phyloP scores from a whole-genome alignment of 2,329 filamentous ascomycete species.

The Alternaria atra region DNA sequence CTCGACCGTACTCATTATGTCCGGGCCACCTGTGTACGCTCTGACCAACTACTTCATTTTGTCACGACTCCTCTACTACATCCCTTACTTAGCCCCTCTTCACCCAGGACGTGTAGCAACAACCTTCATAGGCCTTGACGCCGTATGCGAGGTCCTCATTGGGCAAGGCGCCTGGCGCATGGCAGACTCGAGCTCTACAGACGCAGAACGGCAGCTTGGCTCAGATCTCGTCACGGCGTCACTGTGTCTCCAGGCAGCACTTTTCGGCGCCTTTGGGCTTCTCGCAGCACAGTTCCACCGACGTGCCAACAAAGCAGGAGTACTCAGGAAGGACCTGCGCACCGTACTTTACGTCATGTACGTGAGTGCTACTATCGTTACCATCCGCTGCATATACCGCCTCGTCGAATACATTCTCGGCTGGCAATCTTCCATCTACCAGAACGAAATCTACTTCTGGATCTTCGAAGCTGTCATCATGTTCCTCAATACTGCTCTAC shows the following conservation, averaged over 20 bases:
- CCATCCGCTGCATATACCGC: slow-evolving; percentile 62
- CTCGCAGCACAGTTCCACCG: slow-evolving; percentile 59
- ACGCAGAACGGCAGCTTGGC: slow-evolving; percentile 53
- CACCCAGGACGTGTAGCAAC: slow-evolving; percentile 68
- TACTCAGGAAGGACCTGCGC: slow-evolving; percentile 57
- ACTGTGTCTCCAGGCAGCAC: slow-evolving; percentile 60
- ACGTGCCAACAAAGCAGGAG: slow-evolving; percentile 50
- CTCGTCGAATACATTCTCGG: slow-evolving; percentile 60
- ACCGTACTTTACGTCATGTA: slow-evolving; percentile 59
- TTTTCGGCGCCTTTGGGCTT: slow-evolving; percentile 60
- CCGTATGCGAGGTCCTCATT: slow-evolving; percentile 61
- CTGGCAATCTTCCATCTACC: slow-evolving; percentile 48
- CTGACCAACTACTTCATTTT: slow-evolving; percentile 70
- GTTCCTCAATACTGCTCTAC: slow-evolving; percentile 60
- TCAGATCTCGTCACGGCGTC: slow-evolving; percentile 59
- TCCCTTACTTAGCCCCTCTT: slow-evolving; percentile 67
- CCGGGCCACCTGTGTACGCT: slow-evolving; percentile 65
- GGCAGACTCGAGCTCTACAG: slow-evolving; percentile 51
- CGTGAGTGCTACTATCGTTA: slow-evolving; percentile 58
- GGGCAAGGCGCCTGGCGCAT: slow-evolving; percentile 61
- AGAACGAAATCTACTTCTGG: slow-evolving; percentile 64
- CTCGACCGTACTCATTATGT: slow-evolving; percentile 53
- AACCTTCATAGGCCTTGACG: slow-evolving; percentile 63
- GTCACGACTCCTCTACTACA: slow-evolving; percentile 67
- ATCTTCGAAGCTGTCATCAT: slow-evolving; percentile 64